phyloP scores from a whole-genome alignment of 805 yeast genomes.

The Aciculoconidium aculeatum region DNA sequence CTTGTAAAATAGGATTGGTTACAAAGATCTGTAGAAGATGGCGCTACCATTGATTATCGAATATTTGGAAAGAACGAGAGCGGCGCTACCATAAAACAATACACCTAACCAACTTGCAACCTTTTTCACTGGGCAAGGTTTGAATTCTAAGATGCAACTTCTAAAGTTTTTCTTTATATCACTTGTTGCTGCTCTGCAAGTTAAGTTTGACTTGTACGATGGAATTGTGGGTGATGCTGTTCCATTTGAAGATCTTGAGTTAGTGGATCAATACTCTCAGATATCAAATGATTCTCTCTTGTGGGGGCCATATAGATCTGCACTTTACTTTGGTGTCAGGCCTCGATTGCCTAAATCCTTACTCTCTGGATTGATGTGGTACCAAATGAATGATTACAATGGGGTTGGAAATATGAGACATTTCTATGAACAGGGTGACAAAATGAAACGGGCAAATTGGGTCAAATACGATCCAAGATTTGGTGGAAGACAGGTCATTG shows the following conservation, averaged over 20 bases:
- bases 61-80: too few relatives aligned
- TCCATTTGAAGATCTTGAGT: constrained; percentile 6
- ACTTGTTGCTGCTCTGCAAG: too few relatives aligned
- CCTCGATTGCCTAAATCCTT: constrained; percentile 77
- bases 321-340: constrained; percentile 77
- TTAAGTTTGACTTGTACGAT: constrained; percentile 17
- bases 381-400: constrained; percentile 51
- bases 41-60: too few relatives aligned
- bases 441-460: constrained; percentile 78
- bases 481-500: constrained; percentile 78
- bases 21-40: too few relatives aligned
- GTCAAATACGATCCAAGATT: constrained; percentile 75
- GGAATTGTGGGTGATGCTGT: constrained; percentile 3
- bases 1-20: too few relatives aligned
- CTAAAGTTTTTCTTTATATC: too few relatives aligned
- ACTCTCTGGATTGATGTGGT: constrained; percentile 85
- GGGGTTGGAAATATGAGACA: constrained; percentile 62
- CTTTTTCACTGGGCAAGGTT: too few relatives aligned
- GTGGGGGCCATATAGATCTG: constrained; percentile 95
- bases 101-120: too few relatives aligned
- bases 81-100: neutral
- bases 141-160: too few relatives aligned
- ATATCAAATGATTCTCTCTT: constrained; percentile 21
- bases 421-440: constrained; percentile 66
- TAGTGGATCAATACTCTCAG: constrained; percentile 8